Evolutionary conservation across 2,329 filamentous ascomycete genomes (phyloP), one percentile per base, ranked within the genome.

Genomic region (Stagonosporopsis vannaccii): DNA sequence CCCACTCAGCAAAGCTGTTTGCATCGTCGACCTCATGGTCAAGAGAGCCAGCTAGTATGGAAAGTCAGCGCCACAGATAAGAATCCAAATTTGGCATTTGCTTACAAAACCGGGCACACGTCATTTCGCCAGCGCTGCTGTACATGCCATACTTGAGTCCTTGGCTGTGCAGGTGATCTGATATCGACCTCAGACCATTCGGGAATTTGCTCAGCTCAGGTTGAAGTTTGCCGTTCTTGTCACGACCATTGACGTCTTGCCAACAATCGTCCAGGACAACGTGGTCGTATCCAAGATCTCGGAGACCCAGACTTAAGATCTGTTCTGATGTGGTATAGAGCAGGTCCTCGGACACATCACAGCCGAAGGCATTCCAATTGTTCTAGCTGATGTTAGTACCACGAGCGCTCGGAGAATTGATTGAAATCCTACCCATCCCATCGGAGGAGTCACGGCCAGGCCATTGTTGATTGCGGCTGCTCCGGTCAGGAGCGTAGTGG

Each of bases 71-170:
- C 8, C 28, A 25, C 19, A 11, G 3, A 6, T 33, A n/a, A n/a
- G n/a, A n/a, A 28, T 28, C 3, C 5, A 12, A n/a, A 12, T 7
- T 1, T 6, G 2, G 6, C 6, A 8, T 2, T 6, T 20, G 28
- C 51, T 28, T 56, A 30, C 84, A 81, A 64, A 86, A 87, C 4
- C 81, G 80, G 1, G 79, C 85, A 63, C 85, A 87, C 2, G 83
- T 85, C 55, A 66, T 61, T 13, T 69, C 76, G 37, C 83, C 83
- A 0, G 82, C 83, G 67, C 81, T 82, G 62, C 82, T 82, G 65
- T 89, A 89, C 54, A 89, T 87, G 0, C 87, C 87, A 9, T 87
- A 74, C 67, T 88, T 89, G 40, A 89, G 65, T 2, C 84, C 85
- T 59, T 63, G 60, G 39, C 49, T 39, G 37, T 72, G 68, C 4